Percentiles rank a stretch among this genome's conserved stretches.
These are phyloP conservation scores for Solanum tarapatanum DNA, from an alignment of 257 asterid genomes.

Conservation along the genomic window DNA sequence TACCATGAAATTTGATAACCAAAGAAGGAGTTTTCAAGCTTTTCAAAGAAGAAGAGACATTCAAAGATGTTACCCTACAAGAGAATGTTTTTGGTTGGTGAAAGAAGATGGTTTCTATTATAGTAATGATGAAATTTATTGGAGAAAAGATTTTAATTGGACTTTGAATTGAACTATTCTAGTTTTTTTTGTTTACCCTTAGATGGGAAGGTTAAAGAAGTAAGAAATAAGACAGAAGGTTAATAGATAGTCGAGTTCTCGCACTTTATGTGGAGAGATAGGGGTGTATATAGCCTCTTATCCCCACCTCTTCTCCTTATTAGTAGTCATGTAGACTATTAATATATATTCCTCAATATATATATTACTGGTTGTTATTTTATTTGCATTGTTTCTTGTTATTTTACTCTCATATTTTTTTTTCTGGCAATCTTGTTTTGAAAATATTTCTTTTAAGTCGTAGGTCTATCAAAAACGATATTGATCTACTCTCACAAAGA, in stretches of 20 bases:
- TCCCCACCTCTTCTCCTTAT: not conserved
- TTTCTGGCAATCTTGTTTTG: not conserved
- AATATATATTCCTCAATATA: not conserved
- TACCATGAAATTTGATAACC: conserved; percentile 30
- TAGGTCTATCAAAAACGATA: not conserved
- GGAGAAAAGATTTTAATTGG: conserved; percentile 30
- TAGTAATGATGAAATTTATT: conserved; percentile 22
- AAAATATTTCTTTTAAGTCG: not conserved
- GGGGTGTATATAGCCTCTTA: not conserved
- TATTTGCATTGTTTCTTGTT: not conserved
- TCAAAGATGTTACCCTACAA: conserved; percentile 13
- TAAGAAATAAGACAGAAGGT: not conserved
- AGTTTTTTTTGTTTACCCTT: not conserved
- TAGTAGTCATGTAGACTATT: not conserved
- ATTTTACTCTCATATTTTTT: not conserved
- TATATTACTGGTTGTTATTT: not conserved
- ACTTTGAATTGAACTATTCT: not conserved
- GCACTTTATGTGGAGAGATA: not conserved
- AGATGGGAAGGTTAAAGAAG: not conserved
- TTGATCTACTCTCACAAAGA: not conserved
- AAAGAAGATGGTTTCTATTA: conserved; percentile 45
- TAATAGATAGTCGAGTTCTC: not conserved
- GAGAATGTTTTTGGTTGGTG: conserved; percentile 37
- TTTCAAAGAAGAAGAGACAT: conserved; percentile 19
- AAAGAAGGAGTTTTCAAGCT: conserved; percentile 24